Percentiles rank a stretch among this genome's conserved stretches.
phyloP scores from a whole-genome alignment of 306 rosid genomes.

The Prunus armeniaca region DNA sequence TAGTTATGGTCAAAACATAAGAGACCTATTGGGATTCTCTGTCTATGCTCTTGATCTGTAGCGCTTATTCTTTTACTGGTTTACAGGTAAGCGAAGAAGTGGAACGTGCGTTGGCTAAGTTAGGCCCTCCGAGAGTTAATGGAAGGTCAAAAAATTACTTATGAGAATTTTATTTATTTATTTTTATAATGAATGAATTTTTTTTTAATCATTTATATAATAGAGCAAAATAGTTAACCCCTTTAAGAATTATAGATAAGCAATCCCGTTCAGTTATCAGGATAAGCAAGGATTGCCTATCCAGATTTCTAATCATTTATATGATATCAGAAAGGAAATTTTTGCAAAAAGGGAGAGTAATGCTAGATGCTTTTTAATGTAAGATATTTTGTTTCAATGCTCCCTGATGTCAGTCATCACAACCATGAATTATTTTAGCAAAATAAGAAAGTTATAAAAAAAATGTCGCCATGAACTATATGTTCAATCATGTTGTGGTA shows the following conservation, averaged over 20 bases:
- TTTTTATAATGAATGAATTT: not conserved
- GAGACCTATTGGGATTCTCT: not conserved
- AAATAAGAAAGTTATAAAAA: not conserved
- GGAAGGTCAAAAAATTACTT: slow-evolving; percentile 59
- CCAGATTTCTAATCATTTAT: not conserved
- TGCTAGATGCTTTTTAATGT: not conserved
- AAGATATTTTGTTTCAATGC: not conserved
- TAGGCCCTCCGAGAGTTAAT: slow-evolving; percentile 71
- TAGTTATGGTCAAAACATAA: not conserved
- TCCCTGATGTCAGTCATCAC: not conserved
- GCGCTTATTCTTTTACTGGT: slow-evolving; percentile 8
- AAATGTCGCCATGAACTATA: not conserved
- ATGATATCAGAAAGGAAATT: not conserved
- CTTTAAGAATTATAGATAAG: no score
- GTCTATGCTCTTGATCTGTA: not conserved
- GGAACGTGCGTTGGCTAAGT: slow-evolving; percentile 88
- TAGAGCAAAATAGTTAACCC: no score
- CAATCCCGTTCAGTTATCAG: no score
- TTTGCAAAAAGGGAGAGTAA: not conserved
- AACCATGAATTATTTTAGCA: not conserved
- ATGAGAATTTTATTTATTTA: not conserved
- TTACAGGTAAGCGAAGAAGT: slow-evolving; percentile 95
- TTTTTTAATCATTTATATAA: not conserved
- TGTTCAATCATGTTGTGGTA: not conserved
- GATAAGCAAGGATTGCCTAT: not conserved